These are phyloP conservation scores for Ceratocystis lukuohia DNA, from an alignment of 2,329 filamentous ascomycete species.

Conservation along the genomic window DNA sequence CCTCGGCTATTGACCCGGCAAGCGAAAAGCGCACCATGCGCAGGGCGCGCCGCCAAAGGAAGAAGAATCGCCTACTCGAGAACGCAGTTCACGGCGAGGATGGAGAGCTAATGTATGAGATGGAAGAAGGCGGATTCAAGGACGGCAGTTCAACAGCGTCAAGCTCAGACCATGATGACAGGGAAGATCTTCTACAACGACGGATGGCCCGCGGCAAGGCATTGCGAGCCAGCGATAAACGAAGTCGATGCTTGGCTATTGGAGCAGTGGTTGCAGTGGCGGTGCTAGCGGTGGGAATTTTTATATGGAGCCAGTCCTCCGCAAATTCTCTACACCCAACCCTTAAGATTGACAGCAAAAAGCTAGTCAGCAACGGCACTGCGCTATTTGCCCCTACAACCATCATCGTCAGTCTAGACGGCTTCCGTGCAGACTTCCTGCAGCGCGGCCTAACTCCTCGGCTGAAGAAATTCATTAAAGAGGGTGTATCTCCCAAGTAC, in stretches of 20 bases:
- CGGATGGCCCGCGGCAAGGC: slow-evolving; percentile 33
- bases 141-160: slow-evolving; percentile 52
- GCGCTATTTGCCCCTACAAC: slow-evolving; percentile 83
- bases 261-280: slow-evolving; percentile 34
- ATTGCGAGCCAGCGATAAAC: not conserved
- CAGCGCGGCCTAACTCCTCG: slow-evolving; percentile 71
- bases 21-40: slow-evolving; percentile 38
- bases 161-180: slow-evolving; percentile 47
- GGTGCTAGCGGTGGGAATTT: slow-evolving; percentile 22
- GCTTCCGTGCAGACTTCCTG: slow-evolving; percentile 89
- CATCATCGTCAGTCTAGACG: slow-evolving; percentile 84
- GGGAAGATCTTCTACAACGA: slow-evolving; percentile 44
- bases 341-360: slow-evolving; percentile 38
- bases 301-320: slow-evolving; percentile 12
- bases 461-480: slow-evolving; percentile 61
- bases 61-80: slow-evolving; percentile 39
- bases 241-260: slow-evolving; percentile 27
- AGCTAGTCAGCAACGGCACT: slow-evolving; percentile 62
- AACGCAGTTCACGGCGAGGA: slow-evolving; percentile 51
- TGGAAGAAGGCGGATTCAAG: slow-evolving; percentile 67
- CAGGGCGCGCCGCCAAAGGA: slow-evolving; percentile 38
- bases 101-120: slow-evolving; percentile 71
- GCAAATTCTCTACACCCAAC: not conserved
- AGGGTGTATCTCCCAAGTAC: slow-evolving; percentile 79
- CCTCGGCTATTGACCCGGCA: slow-evolving; percentile 19